These are phyloP conservation scores for Penicillium oxalicum DNA, from an alignment of 2,329 filamentous ascomycete species.

Conservation along the genomic window DNA sequence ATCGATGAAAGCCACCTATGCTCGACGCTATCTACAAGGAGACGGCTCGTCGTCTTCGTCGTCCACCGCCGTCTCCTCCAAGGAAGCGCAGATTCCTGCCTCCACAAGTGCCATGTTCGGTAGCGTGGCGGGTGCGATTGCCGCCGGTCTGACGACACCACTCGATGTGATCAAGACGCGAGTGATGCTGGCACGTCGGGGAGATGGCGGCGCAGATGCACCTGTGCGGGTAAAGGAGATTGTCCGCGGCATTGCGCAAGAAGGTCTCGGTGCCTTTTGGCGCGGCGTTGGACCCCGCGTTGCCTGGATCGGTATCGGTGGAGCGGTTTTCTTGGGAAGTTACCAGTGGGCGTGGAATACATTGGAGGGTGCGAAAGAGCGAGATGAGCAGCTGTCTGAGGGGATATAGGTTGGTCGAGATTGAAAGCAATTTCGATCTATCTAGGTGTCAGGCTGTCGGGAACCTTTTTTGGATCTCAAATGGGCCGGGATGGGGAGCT, in stretches of 20 bases:
- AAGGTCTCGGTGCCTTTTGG: conserved; percentile 44
- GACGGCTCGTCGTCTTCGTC: conserved; percentile 23
- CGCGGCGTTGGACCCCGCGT: conserved; percentile 67
- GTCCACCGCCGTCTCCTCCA: conserved; percentile 7
- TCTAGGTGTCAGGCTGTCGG: no score
- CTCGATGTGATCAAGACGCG: conserved; percentile 95
- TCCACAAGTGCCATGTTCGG: conserved; percentile 80
- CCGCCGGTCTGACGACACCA: conserved; percentile 83
- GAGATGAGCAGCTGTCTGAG: conserved; percentile 6
- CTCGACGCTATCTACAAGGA: conserved; percentile 37
- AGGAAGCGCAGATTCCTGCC: conserved; percentile 53
- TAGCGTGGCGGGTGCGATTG: conserved; percentile 73
- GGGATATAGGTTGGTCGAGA: not conserved
- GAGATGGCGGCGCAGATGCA: conserved; percentile 47
- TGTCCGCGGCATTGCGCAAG: conserved; percentile 56
- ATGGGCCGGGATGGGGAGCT: no score
- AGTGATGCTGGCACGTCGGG: conserved; percentile 78
- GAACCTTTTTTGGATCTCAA: no score
- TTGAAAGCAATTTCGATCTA: not conserved
- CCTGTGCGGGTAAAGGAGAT: conserved; percentile 43
- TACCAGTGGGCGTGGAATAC: conserved; percentile 85
- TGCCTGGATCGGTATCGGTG: conserved; percentile 91
- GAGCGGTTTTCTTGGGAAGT: conserved; percentile 87
- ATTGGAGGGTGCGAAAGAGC: conserved; percentile 44
- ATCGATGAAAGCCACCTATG: conserved; percentile 62